Percentiles rank a stretch among this genome's conserved stretches.
These are phyloP conservation scores for Eustoma russellianum DNA, from an alignment of 257 asterid genomes.

Conservation along the genomic window DNA sequence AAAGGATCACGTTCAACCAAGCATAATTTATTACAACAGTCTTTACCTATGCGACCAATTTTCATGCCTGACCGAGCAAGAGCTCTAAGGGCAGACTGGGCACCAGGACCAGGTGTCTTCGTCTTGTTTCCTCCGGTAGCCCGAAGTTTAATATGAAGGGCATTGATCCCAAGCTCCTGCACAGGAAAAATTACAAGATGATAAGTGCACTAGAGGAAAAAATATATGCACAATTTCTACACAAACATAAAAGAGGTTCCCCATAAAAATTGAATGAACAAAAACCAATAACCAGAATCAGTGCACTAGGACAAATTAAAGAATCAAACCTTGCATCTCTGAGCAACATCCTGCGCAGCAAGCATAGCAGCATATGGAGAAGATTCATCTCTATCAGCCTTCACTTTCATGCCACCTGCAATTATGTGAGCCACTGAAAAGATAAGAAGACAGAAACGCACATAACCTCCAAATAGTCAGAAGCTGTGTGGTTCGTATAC, in stretches of 20 bases:
- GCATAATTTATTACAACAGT: too few relatives aligned
- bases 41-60: conserved; percentile 83
- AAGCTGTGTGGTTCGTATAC: too few relatives aligned
- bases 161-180: conserved; percentile 78
- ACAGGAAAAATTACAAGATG: neutral
- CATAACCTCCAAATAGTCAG: too few relatives aligned
- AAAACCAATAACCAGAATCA: too few relatives aligned
- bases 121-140: conserved; percentile 96
- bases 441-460: neutral
- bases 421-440: neutral
- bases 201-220: neutral
- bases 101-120: conserved; percentile 95
- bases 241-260: neutral
- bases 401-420: conserved; percentile 89
- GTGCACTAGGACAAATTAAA: neutral
- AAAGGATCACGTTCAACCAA: too few relatives aligned
- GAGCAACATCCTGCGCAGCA: conserved; percentile 91
- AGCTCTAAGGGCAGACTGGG: conserved; percentile 88
- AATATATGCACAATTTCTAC: neutral
- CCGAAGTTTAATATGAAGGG: conserved; percentile 84
- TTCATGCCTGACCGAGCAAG: conserved; percentile 96
- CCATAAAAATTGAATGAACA: neutral
- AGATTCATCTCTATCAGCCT: conserved; percentile 92
- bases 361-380: conserved; percentile 98
- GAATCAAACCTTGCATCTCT: conserved; percentile 70